These are phyloP conservation scores for Akanthomyces lecanii DNA, from an alignment of 2,329 filamentous ascomycete species.

Conservation along the genomic window DNA sequence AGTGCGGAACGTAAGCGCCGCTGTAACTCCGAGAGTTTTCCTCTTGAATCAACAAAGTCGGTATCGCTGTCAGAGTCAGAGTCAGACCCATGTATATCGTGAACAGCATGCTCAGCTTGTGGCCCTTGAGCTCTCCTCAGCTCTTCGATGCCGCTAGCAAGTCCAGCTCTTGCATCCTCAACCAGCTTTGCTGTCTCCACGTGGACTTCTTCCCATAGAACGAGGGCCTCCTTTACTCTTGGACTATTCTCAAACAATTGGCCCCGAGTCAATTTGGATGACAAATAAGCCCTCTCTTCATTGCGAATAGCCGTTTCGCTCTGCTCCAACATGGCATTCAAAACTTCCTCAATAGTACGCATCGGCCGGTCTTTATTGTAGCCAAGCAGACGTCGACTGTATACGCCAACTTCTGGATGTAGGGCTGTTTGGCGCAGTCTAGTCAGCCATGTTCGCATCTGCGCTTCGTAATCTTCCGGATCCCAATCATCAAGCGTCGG, in stretches of 20 bases:
- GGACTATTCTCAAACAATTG: slow-evolving; percentile 76
- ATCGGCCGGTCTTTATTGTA: slow-evolving; percentile 61
- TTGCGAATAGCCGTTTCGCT: slow-evolving; percentile 63
- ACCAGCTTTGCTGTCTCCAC: slow-evolving; percentile 51
- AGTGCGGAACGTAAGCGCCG: slow-evolving; percentile 64
- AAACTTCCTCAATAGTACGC: slow-evolving; percentile 77
- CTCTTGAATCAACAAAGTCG: slow-evolving; percentile 51
- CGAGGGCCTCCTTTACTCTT: slow-evolving; percentile 61
- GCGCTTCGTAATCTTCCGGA: slow-evolving; percentile 58
- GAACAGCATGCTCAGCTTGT: neutral
- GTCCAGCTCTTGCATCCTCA: slow-evolving; percentile 57
- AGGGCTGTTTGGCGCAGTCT: slow-evolving; percentile 77
- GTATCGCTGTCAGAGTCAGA: slow-evolving; percentile 34
- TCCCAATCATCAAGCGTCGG: slow-evolving; percentile 62
- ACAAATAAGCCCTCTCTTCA: slow-evolving; percentile 65
- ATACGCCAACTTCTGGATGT: slow-evolving; percentile 74
- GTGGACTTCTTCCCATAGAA: slow-evolving; percentile 61
- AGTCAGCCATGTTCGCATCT: slow-evolving; percentile 76
- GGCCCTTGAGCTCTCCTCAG: slow-evolving; percentile 15
- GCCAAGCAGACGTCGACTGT: slow-evolving; percentile 60
- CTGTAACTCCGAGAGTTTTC: slow-evolving; percentile 16
- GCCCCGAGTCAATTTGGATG: slow-evolving; percentile 62
- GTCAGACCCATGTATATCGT: slow-evolving; percentile 15
- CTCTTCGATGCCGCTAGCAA: slow-evolving; percentile 47
- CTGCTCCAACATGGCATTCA: slow-evolving; percentile 88